Evolutionary conservation across 1,139 yeast genomes (phyloP), one percentile per base, ranked within the genome.

Genomic region (Scheffersomyces insectosa): DNA sequence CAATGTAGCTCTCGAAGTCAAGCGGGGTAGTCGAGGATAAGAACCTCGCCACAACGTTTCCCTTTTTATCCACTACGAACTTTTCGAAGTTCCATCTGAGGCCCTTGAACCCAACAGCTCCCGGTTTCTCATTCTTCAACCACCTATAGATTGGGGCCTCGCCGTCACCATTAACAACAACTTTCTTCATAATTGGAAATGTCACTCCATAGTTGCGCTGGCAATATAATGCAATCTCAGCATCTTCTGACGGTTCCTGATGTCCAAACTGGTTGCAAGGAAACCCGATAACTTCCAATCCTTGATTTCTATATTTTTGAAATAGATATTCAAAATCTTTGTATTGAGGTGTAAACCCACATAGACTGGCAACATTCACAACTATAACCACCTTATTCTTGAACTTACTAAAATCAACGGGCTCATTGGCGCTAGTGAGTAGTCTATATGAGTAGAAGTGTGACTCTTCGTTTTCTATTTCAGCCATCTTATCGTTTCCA

Each of bases 11-110:
- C 53, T 79, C 85, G 37, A 87, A 62, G 13, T 75, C 68, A 32
- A 68, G 56, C 27, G 99, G 98, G 38, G 83, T 74, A 27, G 88
- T 80, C 43, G 82, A 69, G 5, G 95, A 80, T 6, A 83, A 76
- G 66, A 76, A 88, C 60, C 99, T 79, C 45, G 73, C 75, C 37
- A 79, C 80, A 36, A 90, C 97, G 1, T 78, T 62, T 40, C 99
- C 99, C 2, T 80, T 57, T 56, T 77, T 76, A 62, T 84, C 83
- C 42, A 93, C 63, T 41, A 93, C 57, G 69, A 93, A 93, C 72
- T 93, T 93, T 65, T 91, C 98, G 62, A 91, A 93, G 71, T 93
- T 93, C 99, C 98, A 93, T 63, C 88, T 83, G 55, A 91, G 79
- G 28, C 96, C 93, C 47, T 74, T 76, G 63, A 89, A 83, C 12